Evolutionary conservation across 768 basidiomycete species (phyloP), one percentile per base, ranked within the genome.

Genomic region (Calocera viscosa): DNA sequence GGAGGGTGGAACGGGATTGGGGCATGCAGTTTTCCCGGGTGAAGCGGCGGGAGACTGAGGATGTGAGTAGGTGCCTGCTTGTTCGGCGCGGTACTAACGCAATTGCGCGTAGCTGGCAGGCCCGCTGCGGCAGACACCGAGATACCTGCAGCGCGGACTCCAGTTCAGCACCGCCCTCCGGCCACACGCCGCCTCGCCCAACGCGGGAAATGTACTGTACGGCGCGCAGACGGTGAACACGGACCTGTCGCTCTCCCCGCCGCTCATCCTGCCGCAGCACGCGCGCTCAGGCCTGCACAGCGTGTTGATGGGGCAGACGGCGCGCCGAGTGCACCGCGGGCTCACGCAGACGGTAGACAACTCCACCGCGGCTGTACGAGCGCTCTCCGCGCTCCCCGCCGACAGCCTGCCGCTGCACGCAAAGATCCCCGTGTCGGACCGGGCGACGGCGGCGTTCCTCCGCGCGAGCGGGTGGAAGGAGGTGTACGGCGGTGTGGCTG

Each of bases 371-470:
- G 43, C 24, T 19, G 43, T 19, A 5, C 19, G 24, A 5, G 5
- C 2, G 2, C 53, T 60, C 22, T 14, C 53, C 30, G 24, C 53
- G 5, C 30, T 60, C 2, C 16, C 30, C 11, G 14, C 11, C 11
- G 26, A 60, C 26, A 10, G 5, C 5, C 53, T 60, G 7, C 53
- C 53, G 5, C 26, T 60, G 7, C 53, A 60, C 30, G 53, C 53
- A 5, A 60, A 60, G 53, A 60, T 60, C 53, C 53, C 53, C 53
- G 30, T 60, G 11, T 60, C 53, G 53, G 53, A 60, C 30, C 26
- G 30, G 5, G 53, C 53, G 11, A 60, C 53, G 24, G 53, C 11
- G 24, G 53, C 53, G 53, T 12, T 60, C 11, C 22, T 60, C 14
- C 24, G 53, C 26, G 53, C 53, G 2, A 5, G 14, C 14, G 53